Conservation (phyloP, 129 eudicot species). For the Deinandra increscens region DNA sequence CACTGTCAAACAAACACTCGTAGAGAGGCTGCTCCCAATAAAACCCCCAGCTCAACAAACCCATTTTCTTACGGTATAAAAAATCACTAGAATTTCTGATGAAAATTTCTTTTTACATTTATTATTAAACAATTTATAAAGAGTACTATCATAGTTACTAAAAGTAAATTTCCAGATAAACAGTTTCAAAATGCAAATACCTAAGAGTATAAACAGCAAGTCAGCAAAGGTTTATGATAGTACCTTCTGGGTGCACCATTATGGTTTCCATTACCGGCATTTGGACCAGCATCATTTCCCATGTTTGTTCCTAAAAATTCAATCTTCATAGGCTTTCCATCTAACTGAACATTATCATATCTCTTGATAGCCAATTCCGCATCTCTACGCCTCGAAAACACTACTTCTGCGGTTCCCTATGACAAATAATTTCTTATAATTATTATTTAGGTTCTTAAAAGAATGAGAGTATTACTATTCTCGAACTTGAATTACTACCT, state of each 20-base stretch:
- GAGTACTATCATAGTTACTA: not conserved
- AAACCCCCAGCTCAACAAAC: no score
- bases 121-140: not conserved
- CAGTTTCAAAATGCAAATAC: not conserved
- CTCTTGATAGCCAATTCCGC: slow-evolving; percentile 54
- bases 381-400: slow-evolving; percentile 49
- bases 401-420: slow-evolving; percentile 63
- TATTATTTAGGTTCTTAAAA: slow-evolving; percentile 12
- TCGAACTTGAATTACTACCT: slow-evolving; percentile 39
- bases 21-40: no score
- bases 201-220: not conserved
- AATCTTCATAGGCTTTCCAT: slow-evolving; percentile 62
- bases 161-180: not conserved
- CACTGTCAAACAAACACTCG: not conserved
- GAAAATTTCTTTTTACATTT: not conserved
- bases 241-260: slow-evolving; percentile 46
- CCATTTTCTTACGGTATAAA: not conserved
- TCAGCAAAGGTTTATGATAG: not conserved
- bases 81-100: not conserved
- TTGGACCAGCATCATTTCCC: slow-evolving; percentile 26
- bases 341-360: slow-evolving; percentile 49
- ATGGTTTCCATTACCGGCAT: slow-evolving; percentile 25
- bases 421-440: slow-evolving; percentile 17
- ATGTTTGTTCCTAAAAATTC: slow-evolving; percentile 40
- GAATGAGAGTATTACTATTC: slow-evolving; percentile 18